Percentiles rank a stretch among this genome's conserved stretches.
Evolutionary conservation across 2,329 filamentous ascomycete genomes (phyloP).

Genomic region (Hymenoscyphus fructigenus): DNA sequence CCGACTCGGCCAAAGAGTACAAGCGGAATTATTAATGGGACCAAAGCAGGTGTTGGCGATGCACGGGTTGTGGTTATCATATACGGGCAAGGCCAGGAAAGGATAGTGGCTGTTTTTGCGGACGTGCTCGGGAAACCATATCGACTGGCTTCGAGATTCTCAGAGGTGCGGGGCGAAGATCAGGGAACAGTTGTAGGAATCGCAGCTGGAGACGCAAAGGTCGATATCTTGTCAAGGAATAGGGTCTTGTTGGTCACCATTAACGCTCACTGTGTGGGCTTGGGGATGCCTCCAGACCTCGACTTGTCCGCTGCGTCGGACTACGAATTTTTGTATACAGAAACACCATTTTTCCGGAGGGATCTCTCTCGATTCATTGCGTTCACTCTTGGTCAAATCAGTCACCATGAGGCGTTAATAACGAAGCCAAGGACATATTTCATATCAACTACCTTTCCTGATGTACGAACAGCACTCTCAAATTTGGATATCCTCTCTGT

Average conservation of each 20-base stretch:
- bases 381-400: constrained; percentile 76
- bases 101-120: constrained; percentile 72
- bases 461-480: constrained; percentile 77
- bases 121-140: constrained; percentile 76
- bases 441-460: constrained; percentile 85
- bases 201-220: constrained; percentile 53
- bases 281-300: constrained; percentile 67
- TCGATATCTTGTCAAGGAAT: constrained; percentile 58
- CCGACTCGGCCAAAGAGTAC: constrained; percentile 45
- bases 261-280: constrained; percentile 73
- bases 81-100: constrained; percentile 69
- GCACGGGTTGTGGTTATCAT: constrained; percentile 63
- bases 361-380: constrained; percentile 78
- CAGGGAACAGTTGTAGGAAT: constrained; percentile 69
- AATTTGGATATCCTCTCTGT: constrained; percentile 87
- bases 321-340: constrained; percentile 84
- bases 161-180: constrained; percentile 53
- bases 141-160: constrained; percentile 56
- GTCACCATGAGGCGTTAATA: constrained; percentile 73
- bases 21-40: constrained; percentile 38
- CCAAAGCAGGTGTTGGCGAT: constrained; percentile 46
- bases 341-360: constrained; percentile 67
- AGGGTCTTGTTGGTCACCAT: constrained; percentile 63
- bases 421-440: constrained; percentile 78
- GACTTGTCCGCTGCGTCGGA: constrained; percentile 68